A percentile compares a stretch with the other conserved stretches of the same genome.
These are phyloP conservation scores for Tilletia indica DNA, from an alignment of 1,284 basidiomycete genomes.

Conservation along the genomic window DNA sequence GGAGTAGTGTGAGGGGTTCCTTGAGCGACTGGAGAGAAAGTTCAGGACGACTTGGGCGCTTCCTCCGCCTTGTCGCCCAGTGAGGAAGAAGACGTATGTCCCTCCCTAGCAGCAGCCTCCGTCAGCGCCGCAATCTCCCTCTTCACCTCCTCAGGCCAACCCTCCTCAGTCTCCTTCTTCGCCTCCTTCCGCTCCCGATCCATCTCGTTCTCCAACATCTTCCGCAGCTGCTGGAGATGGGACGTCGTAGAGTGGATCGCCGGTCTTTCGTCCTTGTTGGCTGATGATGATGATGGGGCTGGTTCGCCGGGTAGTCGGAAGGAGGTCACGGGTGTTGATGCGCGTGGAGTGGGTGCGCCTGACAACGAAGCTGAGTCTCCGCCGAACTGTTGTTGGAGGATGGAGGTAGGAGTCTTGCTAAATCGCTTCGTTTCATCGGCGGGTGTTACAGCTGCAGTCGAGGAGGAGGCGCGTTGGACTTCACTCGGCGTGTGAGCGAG, in stretches of 20 bases:
- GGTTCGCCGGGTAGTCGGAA: slow-evolving; percentile 7
- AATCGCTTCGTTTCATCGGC: background rate
- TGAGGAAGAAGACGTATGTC: too few species aligned
- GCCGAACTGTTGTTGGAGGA: background rate
- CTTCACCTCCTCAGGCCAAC: slow-evolving; percentile 8
- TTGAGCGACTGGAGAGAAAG: too few species aligned
- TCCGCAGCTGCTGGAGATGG: background rate
- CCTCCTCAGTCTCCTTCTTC: slow-evolving; percentile 1
- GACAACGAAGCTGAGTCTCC: too few species aligned
- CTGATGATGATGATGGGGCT: background rate
- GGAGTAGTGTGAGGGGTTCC: too few species aligned
- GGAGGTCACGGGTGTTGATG: background rate
- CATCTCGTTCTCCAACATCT: background rate
- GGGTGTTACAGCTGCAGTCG: background rate
- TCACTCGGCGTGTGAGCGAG: background rate
- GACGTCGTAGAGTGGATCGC: background rate
- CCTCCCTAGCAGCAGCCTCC: background rate
- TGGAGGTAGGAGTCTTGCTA: slow-evolving; percentile 7
- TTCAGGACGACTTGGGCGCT: too few species aligned
- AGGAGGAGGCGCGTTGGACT: background rate
- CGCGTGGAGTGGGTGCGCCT: too few species aligned
- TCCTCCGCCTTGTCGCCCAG: background rate
- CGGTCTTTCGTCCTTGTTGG: too few species aligned
- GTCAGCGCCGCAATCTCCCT: background rate
- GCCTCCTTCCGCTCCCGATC: slow-evolving; percentile 3